Evolutionary conservation across 352 stramenopile species (phyloP).

Genomic region (Globisporangium sylvaticum): DNA sequence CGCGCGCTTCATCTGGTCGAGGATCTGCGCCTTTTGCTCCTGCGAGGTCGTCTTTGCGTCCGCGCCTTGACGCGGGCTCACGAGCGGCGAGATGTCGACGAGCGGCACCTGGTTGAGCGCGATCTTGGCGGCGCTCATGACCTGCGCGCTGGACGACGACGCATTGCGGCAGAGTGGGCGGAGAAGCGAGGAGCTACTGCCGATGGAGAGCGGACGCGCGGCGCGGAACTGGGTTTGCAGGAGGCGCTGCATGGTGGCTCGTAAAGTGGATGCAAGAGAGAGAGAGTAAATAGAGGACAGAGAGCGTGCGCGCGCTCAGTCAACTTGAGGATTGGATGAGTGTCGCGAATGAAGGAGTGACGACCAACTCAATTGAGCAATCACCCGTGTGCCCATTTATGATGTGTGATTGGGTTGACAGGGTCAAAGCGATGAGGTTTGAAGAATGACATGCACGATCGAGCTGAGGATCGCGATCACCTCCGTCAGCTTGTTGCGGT

Average conservation of each 20-base stretch:
- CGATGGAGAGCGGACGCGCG: not conserved
- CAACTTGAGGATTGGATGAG: not conserved
- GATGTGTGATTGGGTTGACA: too few species aligned
- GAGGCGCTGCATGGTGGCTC: constrained; percentile 5
- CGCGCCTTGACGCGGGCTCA: constrained; percentile 20
- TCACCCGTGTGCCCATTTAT: not conserved
- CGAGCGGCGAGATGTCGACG: constrained; percentile 61
- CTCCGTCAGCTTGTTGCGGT: constrained; percentile 84
- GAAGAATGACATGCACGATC: too few species aligned
- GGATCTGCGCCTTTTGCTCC: constrained; percentile 35
- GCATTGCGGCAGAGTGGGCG: not conserved
- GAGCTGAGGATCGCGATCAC: constrained; percentile 80
- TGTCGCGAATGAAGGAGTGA: not conserved
- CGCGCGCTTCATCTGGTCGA: constrained; percentile 52
- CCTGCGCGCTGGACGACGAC: constrained; percentile 12
- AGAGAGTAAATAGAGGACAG: not conserved
- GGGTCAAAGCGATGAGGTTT: too few species aligned
- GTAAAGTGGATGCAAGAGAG: not conserved
- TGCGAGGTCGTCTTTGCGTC: not conserved
- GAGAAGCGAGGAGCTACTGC: not conserved
- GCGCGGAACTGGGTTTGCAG: not conserved
- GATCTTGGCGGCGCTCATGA: constrained; percentile 53
- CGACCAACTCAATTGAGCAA: not conserved
- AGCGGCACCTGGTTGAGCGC: constrained; percentile 50
- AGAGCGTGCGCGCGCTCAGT: not conserved